phyloP scores from a whole-genome alignment of 345 rosid genomes.

The Populus tremula region DNA sequence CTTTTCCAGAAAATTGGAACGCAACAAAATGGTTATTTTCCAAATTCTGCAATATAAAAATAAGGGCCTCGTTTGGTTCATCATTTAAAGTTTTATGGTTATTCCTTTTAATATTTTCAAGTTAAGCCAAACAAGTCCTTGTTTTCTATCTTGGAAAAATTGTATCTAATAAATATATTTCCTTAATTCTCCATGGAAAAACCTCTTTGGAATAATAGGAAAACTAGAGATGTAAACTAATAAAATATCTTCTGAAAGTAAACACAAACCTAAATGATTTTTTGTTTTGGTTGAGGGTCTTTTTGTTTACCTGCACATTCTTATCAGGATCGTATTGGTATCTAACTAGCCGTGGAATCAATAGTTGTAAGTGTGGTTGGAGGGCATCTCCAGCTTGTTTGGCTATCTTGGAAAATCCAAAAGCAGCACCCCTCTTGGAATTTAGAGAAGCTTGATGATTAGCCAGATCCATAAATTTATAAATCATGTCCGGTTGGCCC shows the following conservation, averaged over 20 bases:
- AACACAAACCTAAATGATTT: not conserved
- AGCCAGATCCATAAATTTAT: conserved; percentile 97
- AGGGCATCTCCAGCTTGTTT: conserved; percentile 99
- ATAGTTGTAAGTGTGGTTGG: conserved; percentile 66
- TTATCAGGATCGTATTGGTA: conserved; percentile 97
- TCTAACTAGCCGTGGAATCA: conserved; percentile 89
- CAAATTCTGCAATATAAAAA: too few relatives aligned
- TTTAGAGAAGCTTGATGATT: conserved; percentile 86
- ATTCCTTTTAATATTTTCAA: too few relatives aligned
- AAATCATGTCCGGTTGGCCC: conserved; percentile 96
- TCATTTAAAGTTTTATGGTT: too few relatives aligned
- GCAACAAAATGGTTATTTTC: too few relatives aligned
- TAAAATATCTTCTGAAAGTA: too few relatives aligned
- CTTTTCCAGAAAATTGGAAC: too few relatives aligned
- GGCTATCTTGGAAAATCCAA: conserved; percentile 94
- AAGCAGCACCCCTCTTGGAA: conserved; percentile 97
- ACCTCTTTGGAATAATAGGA: not conserved
- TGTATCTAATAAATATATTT: too few relatives aligned
- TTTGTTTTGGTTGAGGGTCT: not conserved
- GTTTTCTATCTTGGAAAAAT: too few relatives aligned
- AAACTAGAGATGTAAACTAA: too few relatives aligned
- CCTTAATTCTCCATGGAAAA: too few relatives aligned
- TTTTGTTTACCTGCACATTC: conserved; percentile 77
- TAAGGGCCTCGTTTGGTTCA: too few relatives aligned
- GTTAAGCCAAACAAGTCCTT: too few relatives aligned